Conservation (phyloP, 495 filamentous ascomycete genomes). For the Aspergillus coremiiformis region DNA sequence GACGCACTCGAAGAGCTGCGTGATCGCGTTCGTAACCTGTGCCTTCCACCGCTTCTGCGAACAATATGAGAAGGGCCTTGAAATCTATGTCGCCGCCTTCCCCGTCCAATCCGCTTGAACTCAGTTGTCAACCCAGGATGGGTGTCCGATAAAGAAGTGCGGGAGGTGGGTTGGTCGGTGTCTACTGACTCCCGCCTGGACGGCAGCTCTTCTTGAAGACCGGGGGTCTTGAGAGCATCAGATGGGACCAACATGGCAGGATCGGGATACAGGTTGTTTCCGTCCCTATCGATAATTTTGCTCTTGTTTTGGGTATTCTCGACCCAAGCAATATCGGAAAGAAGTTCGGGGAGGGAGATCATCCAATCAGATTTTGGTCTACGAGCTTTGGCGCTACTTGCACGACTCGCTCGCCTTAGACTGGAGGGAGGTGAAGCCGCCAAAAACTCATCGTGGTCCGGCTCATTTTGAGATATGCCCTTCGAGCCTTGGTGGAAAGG, state of each 20-base stretch:
- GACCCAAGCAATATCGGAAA: constrained; percentile 81
- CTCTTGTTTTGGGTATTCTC: constrained; percentile 69
- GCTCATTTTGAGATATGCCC: constrained; percentile 9
- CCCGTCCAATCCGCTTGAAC: constrained; percentile 26
- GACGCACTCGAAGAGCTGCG: constrained; percentile 28
- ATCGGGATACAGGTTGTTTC: constrained; percentile 59
- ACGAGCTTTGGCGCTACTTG: constrained; percentile 44
- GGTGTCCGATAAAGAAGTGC: constrained; percentile 26
- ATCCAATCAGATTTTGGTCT: constrained; percentile 73
- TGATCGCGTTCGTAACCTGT: constrained; percentile 22
- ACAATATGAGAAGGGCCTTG: constrained; percentile 20
- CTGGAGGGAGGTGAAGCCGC: constrained; percentile 32
- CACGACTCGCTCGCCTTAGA: constrained; percentile 26
- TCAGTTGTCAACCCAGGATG: constrained; percentile 23
- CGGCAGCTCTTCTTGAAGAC: constrained; percentile 11
- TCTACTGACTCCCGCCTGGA: constrained; percentile 13
- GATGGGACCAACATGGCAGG: constrained; percentile 16
- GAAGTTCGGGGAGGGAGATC: constrained; percentile 66
- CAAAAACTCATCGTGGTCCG: constrained; percentile 17
- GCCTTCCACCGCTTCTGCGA: constrained; percentile 23
- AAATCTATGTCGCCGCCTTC: constrained; percentile 27
- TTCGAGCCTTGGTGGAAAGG: constrained; percentile 36
- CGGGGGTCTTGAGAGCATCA: constrained; percentile 10
- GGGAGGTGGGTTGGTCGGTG: constrained; percentile 17
- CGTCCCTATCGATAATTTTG: constrained; percentile 65